Conservation (phyloP, 2,329 filamentous ascomycete genomes). For the Diplodia corticola region DNA sequence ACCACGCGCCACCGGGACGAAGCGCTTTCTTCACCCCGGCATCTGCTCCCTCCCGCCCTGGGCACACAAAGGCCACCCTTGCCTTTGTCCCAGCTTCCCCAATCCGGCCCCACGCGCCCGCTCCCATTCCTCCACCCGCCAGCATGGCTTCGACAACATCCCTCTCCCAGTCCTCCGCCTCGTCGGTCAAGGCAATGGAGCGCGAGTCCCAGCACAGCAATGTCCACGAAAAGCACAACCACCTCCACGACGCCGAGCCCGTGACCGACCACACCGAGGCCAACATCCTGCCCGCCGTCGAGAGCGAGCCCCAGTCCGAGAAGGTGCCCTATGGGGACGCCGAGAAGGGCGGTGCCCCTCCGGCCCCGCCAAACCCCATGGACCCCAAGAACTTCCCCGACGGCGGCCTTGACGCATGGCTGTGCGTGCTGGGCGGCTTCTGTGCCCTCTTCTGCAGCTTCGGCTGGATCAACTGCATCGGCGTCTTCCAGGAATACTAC, state of each 20-base stretch:
- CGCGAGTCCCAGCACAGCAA: slow-evolving; percentile 4
- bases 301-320: slow-evolving; percentile 6
- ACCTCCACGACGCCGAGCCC: slow-evolving; percentile 16
- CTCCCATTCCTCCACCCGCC: background rate
- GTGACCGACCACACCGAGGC: slow-evolving; percentile 21
- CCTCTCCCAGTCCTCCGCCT: background rate
- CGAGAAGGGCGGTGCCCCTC: slow-evolving; percentile 11
- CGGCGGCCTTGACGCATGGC: slow-evolving; percentile 43
- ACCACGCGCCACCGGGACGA: background rate
- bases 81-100: slow-evolving; percentile 1
- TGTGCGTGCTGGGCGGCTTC: slow-evolving; percentile 42
- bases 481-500: slow-evolving; percentile 52
- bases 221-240: background rate
- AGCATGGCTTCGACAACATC: slow-evolving; percentile 3
- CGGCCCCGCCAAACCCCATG: slow-evolving; percentile 14
- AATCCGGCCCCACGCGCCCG: background rate
- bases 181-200: slow-evolving; percentile 9
- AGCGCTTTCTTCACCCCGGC: background rate
- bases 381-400: slow-evolving; percentile 34
- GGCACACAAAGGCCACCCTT: background rate
- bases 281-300: slow-evolving; percentile 13
- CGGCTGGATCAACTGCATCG: slow-evolving; percentile 48
- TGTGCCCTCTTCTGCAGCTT: slow-evolving; percentile 38
- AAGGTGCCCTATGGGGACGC: background rate
- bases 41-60: background rate